Evolutionary conservation across 495 filamentous ascomycete species (phyloP).

Genomic region (Podospora pseudocomata): DNA sequence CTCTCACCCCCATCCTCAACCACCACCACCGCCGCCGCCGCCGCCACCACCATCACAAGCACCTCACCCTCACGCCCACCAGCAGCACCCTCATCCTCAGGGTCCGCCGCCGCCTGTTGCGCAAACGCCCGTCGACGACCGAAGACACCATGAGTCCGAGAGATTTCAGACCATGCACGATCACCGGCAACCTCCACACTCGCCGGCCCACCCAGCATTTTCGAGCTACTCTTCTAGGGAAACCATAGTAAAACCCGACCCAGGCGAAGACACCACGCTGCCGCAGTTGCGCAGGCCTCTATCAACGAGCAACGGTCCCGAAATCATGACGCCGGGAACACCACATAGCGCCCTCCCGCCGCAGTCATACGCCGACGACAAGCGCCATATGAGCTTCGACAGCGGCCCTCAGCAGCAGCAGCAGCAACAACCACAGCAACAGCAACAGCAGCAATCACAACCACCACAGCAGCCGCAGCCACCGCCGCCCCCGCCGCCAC

Average conservation of each 20-base stretch:
- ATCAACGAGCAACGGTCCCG: conserved; percentile 41
- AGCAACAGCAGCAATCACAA: not conserved
- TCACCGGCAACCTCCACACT: conserved; percentile 46
- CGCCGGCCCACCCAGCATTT: conserved; percentile 44
- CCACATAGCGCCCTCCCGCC: conserved; percentile 32
- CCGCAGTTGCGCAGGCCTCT: conserved; percentile 44
- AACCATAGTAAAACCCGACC: conserved; percentile 49
- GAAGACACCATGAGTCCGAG: conserved; percentile 49
- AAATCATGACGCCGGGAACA: conserved; percentile 37
- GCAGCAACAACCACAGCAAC: conserved; percentile 11
- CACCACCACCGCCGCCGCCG: conserved; percentile 15
- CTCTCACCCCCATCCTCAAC: conserved; percentile 14
- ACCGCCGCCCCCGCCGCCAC: conserved; percentile 1
- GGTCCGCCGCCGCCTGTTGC: conserved; percentile 16
- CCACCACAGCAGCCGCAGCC: not conserved
- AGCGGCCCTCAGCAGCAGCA: conserved; percentile 27
- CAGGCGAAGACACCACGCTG: conserved; percentile 44
- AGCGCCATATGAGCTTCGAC: conserved; percentile 48
- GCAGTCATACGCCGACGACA: conserved; percentile 39
- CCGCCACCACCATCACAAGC: conserved; percentile 1
- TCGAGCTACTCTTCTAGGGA: conserved; percentile 40
- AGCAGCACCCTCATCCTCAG: conserved; percentile 7
- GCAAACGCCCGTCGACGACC: conserved; percentile 41
- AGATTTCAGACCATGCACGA: conserved; percentile 50
- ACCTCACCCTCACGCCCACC: not conserved